Percentiles rank a stretch among this genome's conserved stretches.
phyloP scores from a whole-genome alignment of 2,329 filamentous ascomycete genomes.

The Tympanopsis confertula region DNA sequence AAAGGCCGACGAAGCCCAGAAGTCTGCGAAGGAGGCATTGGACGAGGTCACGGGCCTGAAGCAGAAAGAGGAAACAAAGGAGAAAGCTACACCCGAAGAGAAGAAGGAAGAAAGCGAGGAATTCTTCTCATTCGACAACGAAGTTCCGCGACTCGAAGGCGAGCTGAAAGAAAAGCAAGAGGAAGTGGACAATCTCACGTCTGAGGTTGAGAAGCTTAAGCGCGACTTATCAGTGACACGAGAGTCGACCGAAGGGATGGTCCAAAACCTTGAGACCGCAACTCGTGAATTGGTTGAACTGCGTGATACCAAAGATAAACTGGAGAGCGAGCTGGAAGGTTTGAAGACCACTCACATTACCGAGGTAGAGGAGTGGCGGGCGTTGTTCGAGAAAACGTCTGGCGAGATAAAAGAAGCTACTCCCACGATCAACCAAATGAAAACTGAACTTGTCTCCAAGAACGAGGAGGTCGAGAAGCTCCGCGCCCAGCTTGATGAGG shows the following conservation, averaged over 20 bases:
- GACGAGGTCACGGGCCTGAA: constrained; percentile 5
- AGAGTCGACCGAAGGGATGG: constrained; percentile 58
- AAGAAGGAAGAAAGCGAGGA: constrained; percentile 43
- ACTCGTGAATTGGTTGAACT: constrained; percentile 47
- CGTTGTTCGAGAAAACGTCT: constrained; percentile 10
- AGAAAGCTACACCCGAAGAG: constrained; percentile 17
- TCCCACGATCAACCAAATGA: constrained; percentile 23
- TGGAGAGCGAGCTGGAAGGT: constrained; percentile 33
- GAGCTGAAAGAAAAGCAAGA: constrained; percentile 60
- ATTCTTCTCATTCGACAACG: constrained; percentile 85
- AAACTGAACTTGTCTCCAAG: constrained; percentile 20
- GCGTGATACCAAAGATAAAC: constrained; percentile 23
- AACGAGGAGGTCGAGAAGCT: constrained; percentile 21
- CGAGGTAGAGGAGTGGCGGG: constrained; percentile 11
- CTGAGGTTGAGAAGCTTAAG: constrained; percentile 57
- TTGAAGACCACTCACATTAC: constrained; percentile 17
- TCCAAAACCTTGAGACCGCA: constrained; percentile 54
- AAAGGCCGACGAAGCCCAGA: constrained; percentile 58
- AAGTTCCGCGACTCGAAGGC: constrained; percentile 69
- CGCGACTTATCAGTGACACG: constrained; percentile 60
- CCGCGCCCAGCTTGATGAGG: constrained; percentile 7
- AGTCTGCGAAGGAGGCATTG: constrained; percentile 15
- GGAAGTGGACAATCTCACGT: constrained; percentile 60
- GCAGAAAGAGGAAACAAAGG: constrained; percentile 11
- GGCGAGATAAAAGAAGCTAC: constrained; percentile 3